Base-by-base conservation (phyloP, 768 basidiomycete genomes). In the Mycena amicta region DNA sequence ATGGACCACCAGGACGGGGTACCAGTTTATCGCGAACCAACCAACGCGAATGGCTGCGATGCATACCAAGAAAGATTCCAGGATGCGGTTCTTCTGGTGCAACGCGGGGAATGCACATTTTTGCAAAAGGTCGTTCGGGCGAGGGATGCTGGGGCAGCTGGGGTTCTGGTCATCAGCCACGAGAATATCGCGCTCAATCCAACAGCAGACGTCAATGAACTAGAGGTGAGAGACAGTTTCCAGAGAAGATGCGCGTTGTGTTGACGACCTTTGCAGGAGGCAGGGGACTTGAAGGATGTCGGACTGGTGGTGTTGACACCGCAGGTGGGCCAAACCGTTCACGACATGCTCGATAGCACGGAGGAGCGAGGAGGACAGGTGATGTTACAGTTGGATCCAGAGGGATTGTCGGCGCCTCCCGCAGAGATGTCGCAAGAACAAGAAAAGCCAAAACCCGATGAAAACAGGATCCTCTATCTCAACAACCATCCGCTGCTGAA, bases 51-150 rank as follows among this genome's bases (percentile, higher is more conserved):
- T 15, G 92, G 92, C 5, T 93, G 92, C 66, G 49, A 59, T 4
- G 78, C 83, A 4, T 92, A 86, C 71, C 66, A 71, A 1, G 68
- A 78, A 37, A 52, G 70, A 3, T 82, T 86, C 61, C 71, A 75
- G 12, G 78, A 81, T 49, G 82, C 78, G 41, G 78, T 84, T 4
- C 69, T 94, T 23, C 68, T 97, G 16, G 77, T 90, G 16, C 78
- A 78, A 43, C 83, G 96, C 27, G 96, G 96, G 4, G 83, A 79
- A 4, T 98, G 96, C 71, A 89, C 93, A 8, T 98, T 98, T 74
- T 72, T 93, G 15, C 83, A 92, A 63, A 99, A 99, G 74, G 78
- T 95, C 16, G 50, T 85, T 13, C 61, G 79, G 45, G 95, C 94
- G 4, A 80, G 81, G 18, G 73, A 78, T 8, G 90, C 87, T 1